These are phyloP conservation scores for Ashbya aceris DNA, from an alignment of 1,139 yeast genomes.

Conservation along the genomic window DNA sequence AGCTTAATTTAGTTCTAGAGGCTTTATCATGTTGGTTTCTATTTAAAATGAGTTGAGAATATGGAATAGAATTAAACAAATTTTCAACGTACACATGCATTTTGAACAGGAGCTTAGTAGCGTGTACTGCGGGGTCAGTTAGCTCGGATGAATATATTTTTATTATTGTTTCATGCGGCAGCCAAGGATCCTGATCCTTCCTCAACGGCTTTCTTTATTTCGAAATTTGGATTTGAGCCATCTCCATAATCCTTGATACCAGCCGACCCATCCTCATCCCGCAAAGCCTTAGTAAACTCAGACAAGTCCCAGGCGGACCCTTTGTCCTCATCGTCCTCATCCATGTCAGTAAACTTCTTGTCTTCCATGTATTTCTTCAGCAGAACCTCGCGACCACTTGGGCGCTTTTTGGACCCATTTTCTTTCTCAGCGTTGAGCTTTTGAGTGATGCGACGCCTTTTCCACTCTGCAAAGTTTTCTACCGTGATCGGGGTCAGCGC, in stretches of 20 bases:
- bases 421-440: slow-evolving; percentile 52
- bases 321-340: slow-evolving; percentile 37
- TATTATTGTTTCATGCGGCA: slow-evolving; percentile 11
- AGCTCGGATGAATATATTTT: too few species aligned
- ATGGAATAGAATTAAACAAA: neutral
- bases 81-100: too few species aligned
- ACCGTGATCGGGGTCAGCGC: slow-evolving; percentile 81
- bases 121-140: too few species aligned
- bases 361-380: slow-evolving; percentile 66
- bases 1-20: neutral
- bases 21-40: neutral
- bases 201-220: slow-evolving; percentile 13
- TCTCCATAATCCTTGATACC: slow-evolving; percentile 36
- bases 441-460: slow-evolving; percentile 53
- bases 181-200: slow-evolving; percentile 8
- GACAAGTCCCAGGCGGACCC: slow-evolving; percentile 70
- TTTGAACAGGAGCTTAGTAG: too few species aligned
- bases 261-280: slow-evolving; percentile 20
- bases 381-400: slow-evolving; percentile 71
- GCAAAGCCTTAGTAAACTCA: slow-evolving; percentile 32
- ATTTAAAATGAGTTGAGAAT: neutral
- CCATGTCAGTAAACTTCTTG: slow-evolving; percentile 34
- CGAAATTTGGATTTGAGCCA: slow-evolving; percentile 33
- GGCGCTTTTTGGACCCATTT: slow-evolving; percentile 35
- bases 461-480: slow-evolving; percentile 82